Evolutionary conservation across 2,329 filamentous ascomycete genomes (phyloP), one percentile per base, ranked within the genome.

Genomic region (Thermothelomyces thermophilus): DNA sequence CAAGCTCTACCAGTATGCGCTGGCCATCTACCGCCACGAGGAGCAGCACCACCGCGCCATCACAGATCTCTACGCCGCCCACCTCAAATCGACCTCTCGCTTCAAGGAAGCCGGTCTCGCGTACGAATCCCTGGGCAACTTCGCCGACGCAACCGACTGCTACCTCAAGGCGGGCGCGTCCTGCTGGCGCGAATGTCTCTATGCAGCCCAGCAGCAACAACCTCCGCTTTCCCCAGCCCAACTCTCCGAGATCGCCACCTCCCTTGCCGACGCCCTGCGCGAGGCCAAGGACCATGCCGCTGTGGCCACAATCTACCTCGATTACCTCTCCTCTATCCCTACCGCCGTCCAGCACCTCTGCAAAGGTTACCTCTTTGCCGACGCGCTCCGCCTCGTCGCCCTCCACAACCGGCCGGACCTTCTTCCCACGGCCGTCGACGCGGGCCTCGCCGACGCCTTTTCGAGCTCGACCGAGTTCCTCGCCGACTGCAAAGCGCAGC

Each of bases 131-230:
- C 82, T 98, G 9, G 71, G 73, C 11, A 81, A 90, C 64, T 88
- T 87, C 62, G 64, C 72, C 17, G 77, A 84, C 34, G 91, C 93
- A 9, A 90, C 86, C 53, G 79, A 83, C 61, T 87, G 87, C 64
- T 98, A 96, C 69, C 83, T 87, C 53, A 80, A 86, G 1, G 88
- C 88, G 1, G 87, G 89, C 34, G 78, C 77, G 1, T 67, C 74
- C 3, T 80, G 87, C 68, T 98, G 93, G 93, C 88, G 87, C 46
- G 91, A 98, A 67, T 88, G 88, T 20, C 80, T 98, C 42, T 88
- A 86, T 59, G 82, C 82, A 41, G 90, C 90, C 5, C 80, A 82
- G 48, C 79, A 87, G 50, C 80, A 82, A 56, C 62, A 66, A 2
- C 78, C 84, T 1, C 76, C 83, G 0, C 66, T 90, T 3, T 73